Percentiles rank a stretch among this genome's conserved stretches.
Conservation (phyloP, 805 yeast species). For the Kuraishia hungarica region DNA sequence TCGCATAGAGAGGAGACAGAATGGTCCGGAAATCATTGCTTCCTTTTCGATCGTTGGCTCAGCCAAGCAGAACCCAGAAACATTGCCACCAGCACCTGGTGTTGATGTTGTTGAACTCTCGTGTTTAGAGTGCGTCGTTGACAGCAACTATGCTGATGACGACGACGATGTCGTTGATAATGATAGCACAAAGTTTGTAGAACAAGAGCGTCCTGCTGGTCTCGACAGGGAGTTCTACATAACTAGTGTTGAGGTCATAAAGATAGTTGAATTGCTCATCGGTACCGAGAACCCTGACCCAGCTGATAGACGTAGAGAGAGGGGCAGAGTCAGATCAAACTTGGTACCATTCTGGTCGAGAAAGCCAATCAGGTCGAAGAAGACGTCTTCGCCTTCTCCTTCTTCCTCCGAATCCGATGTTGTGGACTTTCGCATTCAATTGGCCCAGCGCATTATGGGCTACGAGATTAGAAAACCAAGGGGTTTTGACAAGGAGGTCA, state of each 20-base stretch:
- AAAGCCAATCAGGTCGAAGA: conserved; percentile 44
- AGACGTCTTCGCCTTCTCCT: conserved; percentile 8
- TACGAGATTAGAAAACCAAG: conserved; percentile 56
- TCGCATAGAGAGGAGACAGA: conserved; percentile 46
- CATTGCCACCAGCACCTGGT: conserved; percentile 27
- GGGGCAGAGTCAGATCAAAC: conserved; percentile 61
- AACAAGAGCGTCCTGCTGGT: neutral
- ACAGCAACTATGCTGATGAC: conserved; percentile 17
- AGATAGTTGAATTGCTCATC: conserved; percentile 52
- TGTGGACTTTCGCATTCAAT: conserved; percentile 35
- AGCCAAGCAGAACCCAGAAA: conserved; percentile 36
- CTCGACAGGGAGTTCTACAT: conserved; percentile 32
- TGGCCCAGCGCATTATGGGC: conserved; percentile 59
- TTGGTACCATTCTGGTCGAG: conserved; percentile 62
- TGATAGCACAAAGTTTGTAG: neutral
- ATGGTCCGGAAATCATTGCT: conserved; percentile 35
- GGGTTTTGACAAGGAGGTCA: conserved; percentile 61
- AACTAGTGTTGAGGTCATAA: conserved; percentile 60
- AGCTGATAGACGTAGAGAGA: conserved; percentile 46
- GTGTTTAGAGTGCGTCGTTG: conserved; percentile 40
- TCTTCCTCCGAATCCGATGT: conserved; percentile 1
- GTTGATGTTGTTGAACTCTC: conserved; percentile 51
- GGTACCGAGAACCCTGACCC: conserved; percentile 38
- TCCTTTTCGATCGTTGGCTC: conserved; percentile 43
- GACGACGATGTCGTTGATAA: conserved; percentile 16